Percentiles rank a stretch among this genome's conserved stretches.
Conservation (phyloP, 2,329 filamentous ascomycete species). For the Pseudofabraea citricarpa region DNA sequence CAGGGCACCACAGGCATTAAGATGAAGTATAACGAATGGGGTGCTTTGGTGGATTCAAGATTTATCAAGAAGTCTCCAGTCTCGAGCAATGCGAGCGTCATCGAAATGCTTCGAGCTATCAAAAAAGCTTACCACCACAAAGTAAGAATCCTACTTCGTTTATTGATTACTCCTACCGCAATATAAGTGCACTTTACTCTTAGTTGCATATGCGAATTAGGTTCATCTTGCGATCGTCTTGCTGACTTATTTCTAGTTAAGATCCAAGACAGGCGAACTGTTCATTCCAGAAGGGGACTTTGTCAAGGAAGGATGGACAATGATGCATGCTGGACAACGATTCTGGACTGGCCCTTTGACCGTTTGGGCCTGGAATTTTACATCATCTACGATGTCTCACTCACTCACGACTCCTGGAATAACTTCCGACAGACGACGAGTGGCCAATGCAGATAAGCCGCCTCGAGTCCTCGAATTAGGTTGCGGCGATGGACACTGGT, state of each 20-base stretch:
- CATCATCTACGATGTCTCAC: neutral
- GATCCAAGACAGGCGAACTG: neutral
- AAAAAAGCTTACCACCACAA: conserved; percentile 23
- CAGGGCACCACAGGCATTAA: neutral
- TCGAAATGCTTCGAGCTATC: conserved; percentile 19
- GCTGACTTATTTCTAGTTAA: neutral
- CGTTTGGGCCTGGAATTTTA: conserved; percentile 1
- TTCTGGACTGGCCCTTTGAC: neutral
- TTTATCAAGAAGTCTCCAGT: conserved; percentile 5
- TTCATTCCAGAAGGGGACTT: neutral
- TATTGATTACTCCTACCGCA: too few relatives aligned
- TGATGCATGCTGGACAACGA: neutral
- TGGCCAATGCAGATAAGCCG: conserved; percentile 12
- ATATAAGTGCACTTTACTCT: too few relatives aligned
- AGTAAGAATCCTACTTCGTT: conserved; percentile 17
- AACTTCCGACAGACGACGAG: conserved; percentile 1
- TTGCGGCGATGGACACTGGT: conserved; percentile 25
- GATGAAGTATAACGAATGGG: conserved; percentile 26
- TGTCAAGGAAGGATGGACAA: neutral
- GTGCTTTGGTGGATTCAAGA: conserved; percentile 19
- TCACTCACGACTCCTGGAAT: neutral
- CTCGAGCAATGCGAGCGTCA: conserved; percentile 15
- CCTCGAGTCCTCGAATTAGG: conserved; percentile 25
- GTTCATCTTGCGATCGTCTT: too few relatives aligned
- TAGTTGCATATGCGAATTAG: too few relatives aligned